These are phyloP conservation scores for Rhodamnia argentea DNA, from an alignment of 345 rosid species.

Conservation along the genomic window DNA sequence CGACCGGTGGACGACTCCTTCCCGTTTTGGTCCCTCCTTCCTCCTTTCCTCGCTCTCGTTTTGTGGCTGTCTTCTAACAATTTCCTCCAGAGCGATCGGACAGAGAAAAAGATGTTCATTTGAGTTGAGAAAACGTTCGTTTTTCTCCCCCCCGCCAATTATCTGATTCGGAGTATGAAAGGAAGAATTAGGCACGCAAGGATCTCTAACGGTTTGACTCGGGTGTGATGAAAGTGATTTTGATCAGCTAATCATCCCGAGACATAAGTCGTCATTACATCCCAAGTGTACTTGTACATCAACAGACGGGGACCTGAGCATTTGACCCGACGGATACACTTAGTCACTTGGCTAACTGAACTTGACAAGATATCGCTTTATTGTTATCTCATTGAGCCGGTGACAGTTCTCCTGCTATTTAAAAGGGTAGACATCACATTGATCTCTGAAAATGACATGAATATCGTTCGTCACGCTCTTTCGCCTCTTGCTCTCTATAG, in stretches of 20 bases:
- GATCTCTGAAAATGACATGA: not conserved
- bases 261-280: not conserved
- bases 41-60: not conserved
- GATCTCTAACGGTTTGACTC: not conserved
- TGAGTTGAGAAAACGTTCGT: not conserved
- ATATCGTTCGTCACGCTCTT: fast-evolving
- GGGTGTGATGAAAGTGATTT: not conserved
- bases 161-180: too few relatives aligned
- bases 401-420: too few relatives aligned
- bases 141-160: not conserved
- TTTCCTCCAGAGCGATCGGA: not conserved
- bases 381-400: too few relatives aligned
- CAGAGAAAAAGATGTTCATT: not conserved
- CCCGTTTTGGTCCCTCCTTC: not conserved
- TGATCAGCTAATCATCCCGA: not conserved
- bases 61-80: not conserved
- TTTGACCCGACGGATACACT: not conserved
- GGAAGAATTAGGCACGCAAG: too few relatives aligned
- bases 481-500: not conserved
- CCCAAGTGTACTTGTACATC: not conserved
- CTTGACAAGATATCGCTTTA: not conserved
- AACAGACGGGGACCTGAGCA: not conserved
- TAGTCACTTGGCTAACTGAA: not conserved
- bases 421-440: fast-evolving
- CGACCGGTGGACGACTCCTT: not conserved